Percentiles rank a stretch among this genome's conserved stretches.
These are phyloP conservation scores for Epichloe coenophiala DNA, from an alignment of 2,329 filamentous ascomycete species.

Conservation along the genomic window DNA sequence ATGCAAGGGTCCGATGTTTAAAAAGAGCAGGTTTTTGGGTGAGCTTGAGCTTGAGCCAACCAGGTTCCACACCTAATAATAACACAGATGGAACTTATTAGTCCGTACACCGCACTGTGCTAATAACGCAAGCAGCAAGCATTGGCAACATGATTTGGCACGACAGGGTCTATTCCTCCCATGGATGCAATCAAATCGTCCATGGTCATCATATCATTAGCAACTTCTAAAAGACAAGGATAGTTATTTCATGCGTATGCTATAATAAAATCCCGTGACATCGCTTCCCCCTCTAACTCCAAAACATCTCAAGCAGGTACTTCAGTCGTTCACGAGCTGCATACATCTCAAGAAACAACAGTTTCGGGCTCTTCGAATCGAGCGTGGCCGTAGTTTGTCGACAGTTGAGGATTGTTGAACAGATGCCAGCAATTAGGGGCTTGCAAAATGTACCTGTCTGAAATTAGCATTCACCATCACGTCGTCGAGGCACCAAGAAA, in stretches of 20 bases:
- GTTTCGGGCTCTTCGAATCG: conserved; percentile 26
- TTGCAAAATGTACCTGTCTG: conserved; percentile 52
- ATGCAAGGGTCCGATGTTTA: not conserved
- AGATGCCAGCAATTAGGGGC: conserved; percentile 66
- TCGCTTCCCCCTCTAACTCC: not conserved
- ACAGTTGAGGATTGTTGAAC: conserved; percentile 35
- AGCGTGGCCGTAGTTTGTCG: conserved; percentile 22
- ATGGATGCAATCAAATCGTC: not conserved
- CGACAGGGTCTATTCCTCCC: no score
- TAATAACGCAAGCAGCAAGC: no score
- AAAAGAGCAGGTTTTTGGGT: not conserved
- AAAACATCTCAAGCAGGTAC: not conserved
- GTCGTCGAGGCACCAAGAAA: not conserved
- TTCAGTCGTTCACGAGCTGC: not conserved
- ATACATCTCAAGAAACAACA: not conserved
- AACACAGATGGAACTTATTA: no score
- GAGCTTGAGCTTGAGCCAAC: not conserved
- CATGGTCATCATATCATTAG: not conserved
- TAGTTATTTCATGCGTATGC: not conserved
- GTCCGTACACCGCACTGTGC: no score
- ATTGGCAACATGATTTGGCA: no score
- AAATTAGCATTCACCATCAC: not conserved
- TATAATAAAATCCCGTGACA: not conserved
- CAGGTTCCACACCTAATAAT: not conserved
- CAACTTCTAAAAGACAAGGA: not conserved